Evolutionary conservation across 108 stramenopile genomes (phyloP), one percentile per base, ranked within the genome.

Genomic region (Cylindrotheca fusiformis): DNA sequence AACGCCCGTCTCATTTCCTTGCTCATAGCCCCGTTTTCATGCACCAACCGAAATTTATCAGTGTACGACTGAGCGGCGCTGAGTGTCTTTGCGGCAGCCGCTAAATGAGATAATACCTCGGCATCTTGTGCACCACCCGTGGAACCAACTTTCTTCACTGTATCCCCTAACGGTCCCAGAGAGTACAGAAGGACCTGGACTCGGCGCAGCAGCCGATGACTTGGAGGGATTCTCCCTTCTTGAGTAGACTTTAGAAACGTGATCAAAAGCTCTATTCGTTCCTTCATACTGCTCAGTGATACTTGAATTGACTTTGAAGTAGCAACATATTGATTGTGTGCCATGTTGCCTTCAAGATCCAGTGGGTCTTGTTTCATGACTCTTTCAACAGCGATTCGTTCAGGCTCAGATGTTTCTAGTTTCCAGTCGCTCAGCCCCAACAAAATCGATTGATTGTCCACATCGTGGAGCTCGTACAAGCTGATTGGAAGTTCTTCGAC

Each of bases 381-480:
- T 27, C 75, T 80, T 51, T 93, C 87, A 18, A 93, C 79, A 17
- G 91, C 86, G 72, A 93, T 86, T 12, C 85, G 60, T 63, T 93
- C 91, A 2, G 88, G 74, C 33, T 85, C 82, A 17, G 72, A 80
- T 0, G 87, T 89, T 47, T 85, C 76, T 60, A 93, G 61, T 57
- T 86, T 68, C 77, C 77, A 83, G 31, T 72, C 66, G 4, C 76
- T 76, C 2, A 80, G 25, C 47, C 80, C 82, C 1, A 87, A 48
- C 72, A 93, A 80, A 25, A 76, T 65, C 10, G 71, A 24, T 1
- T 36, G 52, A 19, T 60, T 52, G 8, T 69, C 44, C 17, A 63
- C 50, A 3, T 50, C 53, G 10, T 79, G 54, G 0, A 82, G 57
- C 55, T 83, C 72, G 59, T 77, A 87, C 21, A 91, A 59, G 17